A percentile compares a stretch with the other conserved stretches of the same genome.
Evolutionary conservation across 2,329 filamentous ascomycete species (phyloP).

Genomic region (Xylariaceae sp.): DNA sequence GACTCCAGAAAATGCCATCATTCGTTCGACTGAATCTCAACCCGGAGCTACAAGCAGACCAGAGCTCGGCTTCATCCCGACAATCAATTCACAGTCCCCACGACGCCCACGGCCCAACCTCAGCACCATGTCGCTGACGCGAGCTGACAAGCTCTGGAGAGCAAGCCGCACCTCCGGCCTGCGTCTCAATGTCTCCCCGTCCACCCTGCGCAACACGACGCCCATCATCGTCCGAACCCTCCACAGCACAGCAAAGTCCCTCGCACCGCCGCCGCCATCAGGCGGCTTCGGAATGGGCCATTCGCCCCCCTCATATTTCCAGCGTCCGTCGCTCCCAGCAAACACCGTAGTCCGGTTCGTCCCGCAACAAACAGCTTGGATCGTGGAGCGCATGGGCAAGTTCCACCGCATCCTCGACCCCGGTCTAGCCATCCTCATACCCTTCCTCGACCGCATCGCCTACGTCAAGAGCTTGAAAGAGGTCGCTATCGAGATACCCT

Average conservation of each 20-base stretch:
- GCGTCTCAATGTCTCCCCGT: not conserved
- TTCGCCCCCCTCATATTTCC: constrained; percentile 73
- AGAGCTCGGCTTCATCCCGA: no score
- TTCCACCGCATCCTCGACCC: constrained; percentile 92
- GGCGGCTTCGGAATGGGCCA: constrained; percentile 30
- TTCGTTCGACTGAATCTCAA: no score
- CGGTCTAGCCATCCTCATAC: constrained; percentile 81
- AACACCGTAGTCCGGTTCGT: constrained; percentile 97
- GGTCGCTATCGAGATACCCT: constrained; percentile 91
- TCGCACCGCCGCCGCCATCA: constrained; percentile 22
- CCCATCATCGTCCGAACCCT: constrained; percentile 14
- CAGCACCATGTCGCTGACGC: not conserved
- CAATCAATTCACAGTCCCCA: no score
- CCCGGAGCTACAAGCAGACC: no score
- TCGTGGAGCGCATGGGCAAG: constrained; percentile 98
- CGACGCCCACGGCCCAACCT: no score
- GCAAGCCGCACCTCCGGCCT: not conserved
- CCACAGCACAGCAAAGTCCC: constrained; percentile 19
- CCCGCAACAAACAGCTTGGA: constrained; percentile 97
- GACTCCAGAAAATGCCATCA: no score
- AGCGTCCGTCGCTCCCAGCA: constrained; percentile 69
- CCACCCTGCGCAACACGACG: constrained; percentile 1
- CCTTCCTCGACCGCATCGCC: constrained; percentile 90
- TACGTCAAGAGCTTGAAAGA: constrained; percentile 99
- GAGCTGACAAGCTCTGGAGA: not conserved